Base-by-base conservation (phyloP, 2,329 filamentous ascomycete genomes). In the Botrytis porri region DNA sequence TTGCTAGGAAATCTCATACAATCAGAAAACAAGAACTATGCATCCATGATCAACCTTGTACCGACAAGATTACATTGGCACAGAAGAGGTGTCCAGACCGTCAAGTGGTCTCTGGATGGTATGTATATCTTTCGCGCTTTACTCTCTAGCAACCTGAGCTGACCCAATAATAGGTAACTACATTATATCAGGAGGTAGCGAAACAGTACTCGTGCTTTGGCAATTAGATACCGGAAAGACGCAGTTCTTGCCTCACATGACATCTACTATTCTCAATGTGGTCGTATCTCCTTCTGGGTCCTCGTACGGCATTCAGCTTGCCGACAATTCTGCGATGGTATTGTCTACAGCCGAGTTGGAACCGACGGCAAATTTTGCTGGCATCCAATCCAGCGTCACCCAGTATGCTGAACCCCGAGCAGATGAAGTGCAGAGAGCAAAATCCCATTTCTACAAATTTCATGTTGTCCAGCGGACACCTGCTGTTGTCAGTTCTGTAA, bases 91-190 rank as follows among this genome's bases (percentile, higher is more conserved):
- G 94, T 98, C 14, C 91, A 92, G 78, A 88, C 93, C 16, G 86
- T 97, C 73, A 97, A 96, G 82, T 98, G 95, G 93, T 98, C 96
- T 22, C 86, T 86, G 77, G 96, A 99, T 86, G 95, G 95, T 93
- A 87, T 80, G 86, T 77, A 75, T 75, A 69, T 54, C 39, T 67
- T 43, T 22, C 10, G 66, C 43, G 22, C 7, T 32, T 66, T 37
- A 35, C 61, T 54, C 43, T 22, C 14, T 57, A 43, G 37, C 10
- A 22, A 35, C 48, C 39, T 57, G 59, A 22, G 14, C 16, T 20
- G 39, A 39, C 75, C 76, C 76, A 84, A 84, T 75, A 84, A 22
- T 77, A 96, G 93, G 93, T 69, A 94, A 97, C 80, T 99, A 99
- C 81, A 84, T 99, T 74, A 91, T 99, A 70, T 98, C 96, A 73